Base-by-base conservation (phyloP, 768 basidiomycete genomes). In the Mycena indigotica region DNA sequence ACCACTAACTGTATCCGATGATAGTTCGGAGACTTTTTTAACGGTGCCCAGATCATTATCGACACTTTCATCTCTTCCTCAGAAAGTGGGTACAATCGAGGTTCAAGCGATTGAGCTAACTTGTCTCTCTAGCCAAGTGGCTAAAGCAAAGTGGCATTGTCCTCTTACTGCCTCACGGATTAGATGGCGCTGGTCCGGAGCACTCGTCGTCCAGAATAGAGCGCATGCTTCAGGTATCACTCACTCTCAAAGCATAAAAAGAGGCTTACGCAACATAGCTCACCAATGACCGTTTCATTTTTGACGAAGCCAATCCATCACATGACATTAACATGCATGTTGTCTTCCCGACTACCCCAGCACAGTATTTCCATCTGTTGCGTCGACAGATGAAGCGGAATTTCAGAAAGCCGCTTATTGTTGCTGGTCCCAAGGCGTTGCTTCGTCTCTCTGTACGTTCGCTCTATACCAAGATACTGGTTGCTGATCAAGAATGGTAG, bases 321-420 rank as follows among this genome's bases (percentile, higher is more conserved):
- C 65, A 69, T 5, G 88, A 89, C 62, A 79, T 94, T 57, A 96
- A 96, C 69, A 88, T 95, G 81, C 87, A 89, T 49, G 83, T 95
- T 28, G 82, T 82, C 3, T 95, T 87, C 73, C 92, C 93, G 0
- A 95, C 93, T 1, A 95, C 94, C 0, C 84, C 95, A 0, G 90
- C 91, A 1, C 92, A 96, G 56, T 93, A 95, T 64, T 97, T 96
- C 84, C 95, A 97, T 69, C 78, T 96, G 1, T 77, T 97, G n/a
- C 79, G 95, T 53, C 79, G 94, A 48, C 95, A 96, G 70, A 83
- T 95, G 67, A 79, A 81, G 66, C 79, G 94, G 41, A 93, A 93
- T 62, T 95, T 87, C 74, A 79, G 94, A 55, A 95, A 92, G 68
- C 95, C 94, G 0, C 75, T 96, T 48, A 76, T 96, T 26, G 84